Evolutionary conservation across 495 filamentous ascomycete species (phyloP), one percentile per base, ranked within the genome.

Genomic region (Peziza echinospora): DNA sequence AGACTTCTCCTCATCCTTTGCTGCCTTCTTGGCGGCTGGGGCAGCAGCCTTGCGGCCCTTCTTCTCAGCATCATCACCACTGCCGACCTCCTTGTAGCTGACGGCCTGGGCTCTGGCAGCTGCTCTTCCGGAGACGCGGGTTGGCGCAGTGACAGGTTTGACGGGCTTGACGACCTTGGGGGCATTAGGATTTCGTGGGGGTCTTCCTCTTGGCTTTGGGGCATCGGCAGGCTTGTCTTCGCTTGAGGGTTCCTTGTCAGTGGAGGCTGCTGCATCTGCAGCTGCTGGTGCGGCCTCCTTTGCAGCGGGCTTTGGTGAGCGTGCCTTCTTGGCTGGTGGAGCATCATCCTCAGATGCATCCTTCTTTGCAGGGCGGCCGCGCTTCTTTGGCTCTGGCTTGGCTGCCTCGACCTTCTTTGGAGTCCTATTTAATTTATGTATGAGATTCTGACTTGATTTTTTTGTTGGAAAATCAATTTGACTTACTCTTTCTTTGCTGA

Each of bases 291-390:
- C 21, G 21, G 43, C 49, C 43, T 52, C 47, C 34, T 52, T 49
- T 1, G 21, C 43, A 21, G 39, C 26, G 13, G 48, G 26, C 23
- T 48, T 45, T 40, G 41, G n/a, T 39, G 23, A 17, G 41, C 23
- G 9, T 34, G 41, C 26, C 19, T 53, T 53, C 41, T 43, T 43
- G 21, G 41, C 41, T 3, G 41, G 41, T 11, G n/a, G n/a, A 10
- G 5, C 16, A 4, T 43, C 41, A 19, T 43, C 41, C 11, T 43
- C 41, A 4, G 44, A 19, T 5, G 41, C 50, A n/a, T 21, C 50
- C 5, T 24, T 26, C 44, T 55, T 55, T 2, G 51, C 49, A 5
- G 53, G 54, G 9, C 53, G 49, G 2, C 53, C 53, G n/a, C 53
- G 47, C 39, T 51, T 51, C 52, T 48, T 55, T 10, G 51, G 47